Conservation (phyloP, 1,284 basidiomycete genomes). For the Porodaedalea pini region DNA sequence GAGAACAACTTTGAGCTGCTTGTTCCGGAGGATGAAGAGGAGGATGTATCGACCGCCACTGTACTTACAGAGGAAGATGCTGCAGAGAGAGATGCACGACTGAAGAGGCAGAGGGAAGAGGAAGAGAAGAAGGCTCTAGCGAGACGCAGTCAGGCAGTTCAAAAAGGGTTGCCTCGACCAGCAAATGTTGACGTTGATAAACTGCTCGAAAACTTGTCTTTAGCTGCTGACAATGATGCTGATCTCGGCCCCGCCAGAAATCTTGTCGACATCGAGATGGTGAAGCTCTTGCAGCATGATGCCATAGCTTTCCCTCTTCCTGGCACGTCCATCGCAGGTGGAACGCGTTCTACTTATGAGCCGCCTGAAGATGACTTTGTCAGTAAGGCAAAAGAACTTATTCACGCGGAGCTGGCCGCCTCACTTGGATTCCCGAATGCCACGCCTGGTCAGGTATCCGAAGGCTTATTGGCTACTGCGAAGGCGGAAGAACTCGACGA, state of each 20-base stretch:
- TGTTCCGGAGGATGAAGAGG: constrained; percentile 82
- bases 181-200: constrained; percentile 72
- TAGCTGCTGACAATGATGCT: constrained; percentile 44
- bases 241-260: constrained; percentile 51
- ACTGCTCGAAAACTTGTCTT: constrained; percentile 56
- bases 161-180: constrained; percentile 83
- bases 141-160: constrained; percentile 78
- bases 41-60: constrained; percentile 41
- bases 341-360: constrained; percentile 68
- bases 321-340: constrained; percentile 80
- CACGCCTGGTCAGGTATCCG: constrained; percentile 70
- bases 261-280: constrained; percentile 80
- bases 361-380: constrained; percentile 78
- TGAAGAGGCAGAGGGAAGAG: constrained; percentile 68
- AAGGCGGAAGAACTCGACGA: constrained; percentile 58
- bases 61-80: constrained; percentile 78
- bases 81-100: constrained; percentile 83
- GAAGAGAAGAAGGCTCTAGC: constrained; percentile 78
- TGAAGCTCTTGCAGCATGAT: constrained; percentile 82
- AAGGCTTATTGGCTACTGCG: constrained; percentile 63
- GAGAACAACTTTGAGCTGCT: constrained; percentile 98
- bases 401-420: constrained; percentile 79
- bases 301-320: constrained; percentile 85
- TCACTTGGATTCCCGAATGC: constrained; percentile 85
- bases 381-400: constrained; percentile 64